phyloP scores from a whole-genome alignment of 2,329 filamentous ascomycete genomes.

The Akanthomyces muscarius region DNA sequence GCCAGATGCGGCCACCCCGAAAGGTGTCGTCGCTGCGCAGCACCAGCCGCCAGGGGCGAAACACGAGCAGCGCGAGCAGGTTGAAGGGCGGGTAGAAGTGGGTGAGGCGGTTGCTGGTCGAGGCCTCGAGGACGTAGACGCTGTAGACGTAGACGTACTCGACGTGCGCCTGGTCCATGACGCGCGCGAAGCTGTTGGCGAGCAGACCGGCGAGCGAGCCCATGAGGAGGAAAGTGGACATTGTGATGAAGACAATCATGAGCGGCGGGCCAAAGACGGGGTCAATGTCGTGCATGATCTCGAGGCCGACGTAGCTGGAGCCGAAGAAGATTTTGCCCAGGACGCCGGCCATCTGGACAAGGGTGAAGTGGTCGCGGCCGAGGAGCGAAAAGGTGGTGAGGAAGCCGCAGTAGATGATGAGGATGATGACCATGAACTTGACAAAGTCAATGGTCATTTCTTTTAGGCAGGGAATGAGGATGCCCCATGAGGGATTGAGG shows the following conservation, averaged over 20 bases:
- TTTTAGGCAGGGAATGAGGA: conserved; percentile 82
- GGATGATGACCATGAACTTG: conserved; percentile 75
- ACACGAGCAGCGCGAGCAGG: conserved; percentile 65
- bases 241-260: conserved; percentile 69
- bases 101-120: conserved; percentile 63
- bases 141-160: conserved; percentile 77
- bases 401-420: conserved; percentile 83
- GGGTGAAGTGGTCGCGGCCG: conserved; percentile 64
- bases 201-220: conserved; percentile 75
- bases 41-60: conserved; percentile 68
- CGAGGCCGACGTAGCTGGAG: conserved; percentile 70
- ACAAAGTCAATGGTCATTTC: conserved; percentile 93
- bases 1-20: conserved; percentile 55
- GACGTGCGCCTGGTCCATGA: conserved; percentile 62
- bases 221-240: conserved; percentile 75
- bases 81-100: conserved; percentile 72
- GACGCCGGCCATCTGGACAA: conserved; percentile 68
- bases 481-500: conserved; percentile 86
- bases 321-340: conserved; percentile 80
- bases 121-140: conserved; percentile 61
- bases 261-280: conserved; percentile 56
- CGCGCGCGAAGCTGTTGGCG: conserved; percentile 67
- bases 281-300: conserved; percentile 59
- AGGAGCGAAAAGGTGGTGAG: conserved; percentile 80
- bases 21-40: conserved; percentile 60